Evolutionary conservation across 495 filamentous ascomycete genomes (phyloP).

Genomic region (Xylaria sp.): DNA sequence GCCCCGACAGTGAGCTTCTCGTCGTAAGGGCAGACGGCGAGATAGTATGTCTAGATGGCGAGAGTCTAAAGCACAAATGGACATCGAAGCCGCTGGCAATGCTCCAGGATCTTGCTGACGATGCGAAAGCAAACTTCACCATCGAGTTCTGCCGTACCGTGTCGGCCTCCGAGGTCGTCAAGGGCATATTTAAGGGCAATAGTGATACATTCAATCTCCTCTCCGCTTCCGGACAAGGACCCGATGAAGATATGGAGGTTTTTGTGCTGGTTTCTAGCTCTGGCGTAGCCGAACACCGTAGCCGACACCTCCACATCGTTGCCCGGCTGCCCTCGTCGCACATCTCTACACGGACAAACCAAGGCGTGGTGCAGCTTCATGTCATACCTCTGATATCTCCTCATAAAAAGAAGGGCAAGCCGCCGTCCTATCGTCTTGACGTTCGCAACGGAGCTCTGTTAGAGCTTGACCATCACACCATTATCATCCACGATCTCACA

Average conservation of each 20-base stretch:
- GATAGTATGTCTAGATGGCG: conserved; percentile 47
- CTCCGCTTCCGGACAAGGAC: conserved; percentile 39
- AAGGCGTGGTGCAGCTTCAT: conserved; percentile 40
- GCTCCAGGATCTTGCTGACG: conserved; percentile 44
- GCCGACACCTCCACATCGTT: conserved; percentile 55
- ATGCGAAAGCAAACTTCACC: conserved; percentile 36
- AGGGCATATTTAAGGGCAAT: conserved; percentile 51
- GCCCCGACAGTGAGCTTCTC: conserved; percentile 39
- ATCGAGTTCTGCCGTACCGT: conserved; percentile 51
- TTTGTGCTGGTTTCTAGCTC: conserved; percentile 51
- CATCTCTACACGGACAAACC: conserved; percentile 28
- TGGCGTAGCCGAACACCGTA: conserved; percentile 24
- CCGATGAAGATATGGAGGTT: conserved; percentile 47
- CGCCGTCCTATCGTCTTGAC: conserved; percentile 58
- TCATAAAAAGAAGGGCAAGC: not conserved
- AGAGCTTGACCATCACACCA: conserved; percentile 49
- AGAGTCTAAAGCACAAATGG: conserved; percentile 52
- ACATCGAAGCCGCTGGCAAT: conserved; percentile 42
- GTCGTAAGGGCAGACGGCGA: conserved; percentile 49
- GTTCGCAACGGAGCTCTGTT: conserved; percentile 62
- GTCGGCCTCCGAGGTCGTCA: conserved; percentile 49
- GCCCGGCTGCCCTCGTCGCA: conserved; percentile 44
- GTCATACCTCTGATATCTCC: conserved; percentile 31
- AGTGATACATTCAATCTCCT: conserved; percentile 48
- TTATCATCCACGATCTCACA: conserved; percentile 60